Base-by-base conservation (phyloP, 2,329 filamentous ascomycete species). In the Ophiostoma triangulosporum region DNA sequence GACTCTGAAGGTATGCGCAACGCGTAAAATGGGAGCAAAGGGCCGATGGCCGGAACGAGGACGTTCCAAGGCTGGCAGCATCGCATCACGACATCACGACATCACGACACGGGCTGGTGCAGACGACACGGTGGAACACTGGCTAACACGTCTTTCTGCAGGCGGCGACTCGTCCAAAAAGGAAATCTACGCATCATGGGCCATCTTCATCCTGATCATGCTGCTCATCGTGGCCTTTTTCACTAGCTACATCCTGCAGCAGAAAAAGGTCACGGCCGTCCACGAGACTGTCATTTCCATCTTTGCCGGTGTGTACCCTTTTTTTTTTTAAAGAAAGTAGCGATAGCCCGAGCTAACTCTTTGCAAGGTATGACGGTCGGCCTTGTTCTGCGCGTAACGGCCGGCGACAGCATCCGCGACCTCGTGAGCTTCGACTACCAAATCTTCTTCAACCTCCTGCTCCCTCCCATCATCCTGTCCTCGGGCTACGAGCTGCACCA, bases 201-300 rank as follows among this genome's bases (percentile, higher is more conserved):
- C 91, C 29, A 82, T 98, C 60, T 95, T 96, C 71, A 98, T 98
- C 64, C 81, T 95, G 62, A 95, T 98, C 62, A 79, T 88, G 72
- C 81, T 98, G 62, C 82, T 98, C 63, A 95, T 97, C 61, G 80
- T 86, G 60, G 91, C 93, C 58, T 87, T 98, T 62, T 95, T 97
- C 69, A 95, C 89, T 45, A 96, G 90, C 75, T 98, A 98, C 71
- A 85, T 94, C 61, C 78, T 98, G 57, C 91, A 97, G 70, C 88
- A 93, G 71, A 90, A 88, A 70, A 96, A 94, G 72, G 90, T 98
- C 54, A 93, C 96, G 64, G 93, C 93, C 27, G 85, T 98, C 53
- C 93, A 98, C 69, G 93, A 98, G 73, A 98, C 93, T 1, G 93
- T 97, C 62, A 83, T 98, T 58, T 97, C 91, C 57, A 98, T 98